Percentiles rank a stretch among this genome's conserved stretches.
Conservation (phyloP, 257 asterid genomes). For the Solanum pimpinellifolium region DNA sequence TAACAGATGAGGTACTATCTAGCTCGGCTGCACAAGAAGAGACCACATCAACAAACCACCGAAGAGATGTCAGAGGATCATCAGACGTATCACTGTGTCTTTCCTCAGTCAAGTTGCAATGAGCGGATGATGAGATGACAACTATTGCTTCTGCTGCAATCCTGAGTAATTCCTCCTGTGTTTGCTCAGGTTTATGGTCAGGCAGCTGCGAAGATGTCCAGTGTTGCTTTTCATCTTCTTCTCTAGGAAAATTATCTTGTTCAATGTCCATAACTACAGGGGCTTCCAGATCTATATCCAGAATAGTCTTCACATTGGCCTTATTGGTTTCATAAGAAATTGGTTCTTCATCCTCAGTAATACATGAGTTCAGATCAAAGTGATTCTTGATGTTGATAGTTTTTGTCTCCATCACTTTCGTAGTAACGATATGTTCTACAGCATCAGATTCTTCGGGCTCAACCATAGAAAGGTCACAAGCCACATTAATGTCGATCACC, state of each 20-base stretch:
- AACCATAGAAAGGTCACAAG: constrained; percentile 23
- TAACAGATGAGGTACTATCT: constrained; percentile 10
- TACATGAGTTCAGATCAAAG: constrained; percentile 70
- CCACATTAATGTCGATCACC: constrained; percentile 70
- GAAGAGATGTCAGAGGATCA: constrained; percentile 37
- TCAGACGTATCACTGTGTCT: constrained; percentile 7
- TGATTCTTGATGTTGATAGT: constrained; percentile 15
- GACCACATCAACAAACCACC: constrained; percentile 55
- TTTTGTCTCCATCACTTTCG: constrained; percentile 16
- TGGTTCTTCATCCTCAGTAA: constrained; percentile 52
- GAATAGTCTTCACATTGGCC: constrained; percentile 10
- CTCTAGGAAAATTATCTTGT: constrained; percentile 17
- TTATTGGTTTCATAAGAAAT: constrained; percentile 25
- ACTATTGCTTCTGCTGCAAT: constrained; percentile 65
- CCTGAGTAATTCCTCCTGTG: constrained; percentile 37
- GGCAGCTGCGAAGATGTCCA: constrained; percentile 8
- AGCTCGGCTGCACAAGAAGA: constrained; percentile 22
- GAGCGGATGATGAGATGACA: constrained; percentile 43
- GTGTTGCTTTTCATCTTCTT: constrained; percentile 8
- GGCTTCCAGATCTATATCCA: constrained; percentile 75
- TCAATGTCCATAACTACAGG: constrained; percentile 33
- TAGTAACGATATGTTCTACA: constrained; percentile 18
- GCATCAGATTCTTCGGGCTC: constrained; percentile 35
- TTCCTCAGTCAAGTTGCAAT: constrained; percentile 6
- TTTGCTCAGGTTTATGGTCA: neutral